Evolutionary conservation across 1,139 yeast species (phyloP).

Genomic region (Debaryomyces coudertii): DNA sequence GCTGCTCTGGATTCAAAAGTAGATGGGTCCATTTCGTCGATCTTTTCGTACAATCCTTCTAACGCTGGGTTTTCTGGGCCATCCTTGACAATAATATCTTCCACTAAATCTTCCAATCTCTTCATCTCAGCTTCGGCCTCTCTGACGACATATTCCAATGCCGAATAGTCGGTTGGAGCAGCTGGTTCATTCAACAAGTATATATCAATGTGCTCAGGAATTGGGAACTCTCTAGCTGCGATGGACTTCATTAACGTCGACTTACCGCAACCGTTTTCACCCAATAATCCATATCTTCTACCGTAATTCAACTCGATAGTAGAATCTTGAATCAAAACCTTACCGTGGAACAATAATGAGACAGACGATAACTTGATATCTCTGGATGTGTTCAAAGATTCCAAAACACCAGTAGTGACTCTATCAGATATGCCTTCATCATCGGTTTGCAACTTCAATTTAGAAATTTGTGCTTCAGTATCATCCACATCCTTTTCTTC

Average conservation of each 20-base stretch:
- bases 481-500: conserved; percentile 63
- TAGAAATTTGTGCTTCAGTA: conserved; percentile 76
- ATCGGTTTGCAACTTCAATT: conserved; percentile 90
- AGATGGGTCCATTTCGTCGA: conserved; percentile 93
- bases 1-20: conserved; percentile 98
- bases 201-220: conserved; percentile 89
- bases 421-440: conserved; percentile 94
- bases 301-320: conserved; percentile 92
- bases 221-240: conserved; percentile 95
- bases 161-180: conserved; percentile 87
- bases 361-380: conserved; percentile 91
- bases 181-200: conserved; percentile 97
- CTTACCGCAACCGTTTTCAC: conserved; percentile 99
- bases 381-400: conserved; percentile 85
- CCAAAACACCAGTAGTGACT: conserved; percentile 96
- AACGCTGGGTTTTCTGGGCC: conserved; percentile 91
- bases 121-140: conserved; percentile 94
- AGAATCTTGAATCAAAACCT: conserved; percentile 91
- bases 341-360: conserved; percentile 95
- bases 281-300: conserved; percentile 93
- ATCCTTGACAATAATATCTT: conserved; percentile 82
- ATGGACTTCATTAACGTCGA: conserved; percentile 90
- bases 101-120: conserved; percentile 88
- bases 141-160: conserved; percentile 93
- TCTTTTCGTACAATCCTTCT: conserved; percentile 91